Evolutionary conservation across 2,329 filamentous ascomycete genomes (phyloP), one percentile per base, ranked within the genome.

Genomic region (Penicillium sp.): DNA sequence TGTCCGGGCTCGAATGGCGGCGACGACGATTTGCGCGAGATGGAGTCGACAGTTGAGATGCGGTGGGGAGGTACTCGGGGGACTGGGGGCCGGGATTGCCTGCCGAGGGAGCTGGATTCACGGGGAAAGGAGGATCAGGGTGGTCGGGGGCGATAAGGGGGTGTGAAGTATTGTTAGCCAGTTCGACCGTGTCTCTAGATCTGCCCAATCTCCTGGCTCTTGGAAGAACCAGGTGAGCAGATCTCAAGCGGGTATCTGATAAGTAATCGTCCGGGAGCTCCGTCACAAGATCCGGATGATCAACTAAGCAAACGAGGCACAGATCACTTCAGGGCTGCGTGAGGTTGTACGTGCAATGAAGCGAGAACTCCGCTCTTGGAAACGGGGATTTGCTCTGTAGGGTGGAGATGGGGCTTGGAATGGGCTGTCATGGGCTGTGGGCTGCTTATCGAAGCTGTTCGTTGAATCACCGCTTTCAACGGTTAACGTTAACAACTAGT

Each of bases 141-240:
- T 82, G 75, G 86, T 86, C 87, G 84, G 87, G 77, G 79, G 81
- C 79, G 84, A 81, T 79, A 82, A 82, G 83, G 82, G 83, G 73
- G 73, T 77, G 75, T 36, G 51, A 27, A 72, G 70, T 79, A 80
- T 85, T 83, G 84, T 88, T 83, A 83, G 87, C 88, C 88, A 90
- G 87, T 82, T 86, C 87, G 86, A 85, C 77, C 75, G 75, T 77
- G 78, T 61, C 24, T 54, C 45, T 77, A 65, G 67, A 68, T 67
- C 67, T 75, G 73, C 73, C 69, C 69, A 71, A 66, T 68, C 64
- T 60, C 70, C 74, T 72, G 72, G 73, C 71, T 75, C 74, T 70
- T 62, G 57, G 47, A 60, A 75, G 73, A 76, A 77, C 74, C 74
- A 76, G 73, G 72, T 70, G 72, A 74, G 70, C 69, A 76, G 72